Percentiles rank a stretch among this genome's conserved stretches.
Evolutionary conservation across 805 yeast genomes (phyloP).

Genomic region (Pichia exigua): DNA sequence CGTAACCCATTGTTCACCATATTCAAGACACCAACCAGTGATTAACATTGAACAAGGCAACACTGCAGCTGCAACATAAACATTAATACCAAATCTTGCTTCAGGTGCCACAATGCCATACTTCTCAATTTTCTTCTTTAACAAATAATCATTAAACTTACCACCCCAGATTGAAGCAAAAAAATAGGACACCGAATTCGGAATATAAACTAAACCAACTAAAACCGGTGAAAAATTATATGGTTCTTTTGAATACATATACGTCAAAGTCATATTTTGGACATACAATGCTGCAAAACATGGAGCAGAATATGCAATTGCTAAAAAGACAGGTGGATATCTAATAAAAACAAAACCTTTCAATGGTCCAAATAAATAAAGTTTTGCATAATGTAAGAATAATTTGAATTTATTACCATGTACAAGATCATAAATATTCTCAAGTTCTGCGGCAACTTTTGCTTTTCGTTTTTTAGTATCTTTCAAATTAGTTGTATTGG

Average conservation of each 20-base stretch:
- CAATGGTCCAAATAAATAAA: conserved; percentile 49
- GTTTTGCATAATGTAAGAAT: conserved; percentile 30
- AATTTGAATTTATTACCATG: conserved; percentile 13
- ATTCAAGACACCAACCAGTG: conserved; percentile 76
- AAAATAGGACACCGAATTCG: conserved; percentile 73
- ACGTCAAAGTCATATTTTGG: conserved; percentile 66
- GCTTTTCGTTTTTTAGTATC: conserved; percentile 16
- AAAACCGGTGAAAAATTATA: conserved; percentile 60
- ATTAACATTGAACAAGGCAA: conserved; percentile 61
- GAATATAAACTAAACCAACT: conserved; percentile 72
- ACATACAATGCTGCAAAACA: conserved; percentile 65
- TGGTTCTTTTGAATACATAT: conserved; percentile 53
- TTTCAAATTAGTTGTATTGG: conserved; percentile 14
- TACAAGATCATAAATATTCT: conserved; percentile 16
- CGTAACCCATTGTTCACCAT: conserved; percentile 61
- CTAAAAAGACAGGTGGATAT: conserved; percentile 68
- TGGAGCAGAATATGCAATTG: conserved; percentile 60
- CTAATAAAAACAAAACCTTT: conserved; percentile 51
- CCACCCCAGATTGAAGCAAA: conserved; percentile 78
- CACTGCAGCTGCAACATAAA: conserved; percentile 53
- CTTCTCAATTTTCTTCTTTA: conserved; percentile 42
- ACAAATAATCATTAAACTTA: conserved; percentile 60
- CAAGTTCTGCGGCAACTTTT: conserved; percentile 13
- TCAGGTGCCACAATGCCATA: conserved; percentile 69
- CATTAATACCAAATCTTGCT: conserved; percentile 69